These are phyloP conservation scores for Zasmidium cellare DNA, from an alignment of 2,329 filamentous ascomycete genomes.

Conservation along the genomic window DNA sequence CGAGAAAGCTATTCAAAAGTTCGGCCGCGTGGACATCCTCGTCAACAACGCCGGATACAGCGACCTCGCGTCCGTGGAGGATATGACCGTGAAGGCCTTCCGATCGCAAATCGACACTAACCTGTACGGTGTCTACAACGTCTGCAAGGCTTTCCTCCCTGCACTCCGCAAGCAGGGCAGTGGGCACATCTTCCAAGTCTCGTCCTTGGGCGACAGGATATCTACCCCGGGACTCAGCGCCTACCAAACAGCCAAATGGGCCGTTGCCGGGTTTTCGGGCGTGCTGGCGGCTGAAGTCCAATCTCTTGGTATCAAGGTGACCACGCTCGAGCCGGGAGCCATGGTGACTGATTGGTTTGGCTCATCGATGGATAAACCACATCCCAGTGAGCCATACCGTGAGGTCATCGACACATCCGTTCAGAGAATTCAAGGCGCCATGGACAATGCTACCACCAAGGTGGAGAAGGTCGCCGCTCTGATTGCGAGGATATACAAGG, in stretches of 20 bases:
- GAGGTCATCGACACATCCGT: neutral
- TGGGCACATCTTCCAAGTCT: slow-evolving; percentile 1
- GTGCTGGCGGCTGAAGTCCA: neutral
- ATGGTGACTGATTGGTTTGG: neutral
- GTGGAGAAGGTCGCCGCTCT: neutral
- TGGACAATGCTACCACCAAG: neutral
- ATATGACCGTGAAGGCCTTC: neutral
- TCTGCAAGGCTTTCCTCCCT: neutral
- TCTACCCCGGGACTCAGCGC: neutral
- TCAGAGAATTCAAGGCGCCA: neutral
- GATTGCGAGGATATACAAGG: slow-evolving; percentile 36
- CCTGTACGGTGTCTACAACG: neutral
- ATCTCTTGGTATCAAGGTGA: neutral
- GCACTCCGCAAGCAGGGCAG: neutral
- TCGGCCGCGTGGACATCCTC: neutral
- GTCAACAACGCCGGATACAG: neutral
- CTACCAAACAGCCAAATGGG: neutral
- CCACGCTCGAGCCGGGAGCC: neutral
- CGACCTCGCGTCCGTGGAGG: neutral
- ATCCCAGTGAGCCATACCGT: neutral
- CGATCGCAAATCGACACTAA: neutral
- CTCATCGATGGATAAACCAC: neutral
- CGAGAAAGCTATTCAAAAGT: neutral
- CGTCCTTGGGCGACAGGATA: neutral
- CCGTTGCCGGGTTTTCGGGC: neutral